Evolutionary conservation across 148 eudicot genomes (phyloP), one percentile per base, ranked within the genome.

Genomic region (Amaranthus palmeri): DNA sequence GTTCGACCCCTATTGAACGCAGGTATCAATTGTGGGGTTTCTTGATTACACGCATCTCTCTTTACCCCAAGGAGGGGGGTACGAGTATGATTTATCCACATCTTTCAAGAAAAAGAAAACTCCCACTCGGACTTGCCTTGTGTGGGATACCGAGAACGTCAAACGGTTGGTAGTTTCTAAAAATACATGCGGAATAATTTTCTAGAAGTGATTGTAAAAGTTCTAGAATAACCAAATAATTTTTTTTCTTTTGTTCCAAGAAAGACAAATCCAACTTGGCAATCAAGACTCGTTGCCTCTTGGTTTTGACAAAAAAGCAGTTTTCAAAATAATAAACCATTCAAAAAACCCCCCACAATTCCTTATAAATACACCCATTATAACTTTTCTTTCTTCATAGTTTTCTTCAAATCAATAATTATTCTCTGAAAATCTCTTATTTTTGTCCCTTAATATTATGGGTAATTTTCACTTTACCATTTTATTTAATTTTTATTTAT

Each of bases 241-340:
- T 1, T 2, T 15, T 49, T 54, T 61, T 69, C 74, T 69, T 69
- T 52, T 62, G 53, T 54, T 45, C 50, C 79, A 76, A 76, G 74
- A 70, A 76, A 76, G 69, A 70, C 53, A 61, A 15, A 13, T 55
- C 36, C 49, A 45, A 36, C 6, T 13, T 17, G 54, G 18, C 62
- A 52, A 65, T 47, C 54, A 2, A 47, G 40, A 53, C 49, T 65
- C 25, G 7, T 42, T 69, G 72, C 40, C 59, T 43, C 36, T 54
- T n/a, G 48, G 59, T 67, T 41, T 68, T 49, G 61, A 60, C 67
- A 51, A 75, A 49, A 60, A 72, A 75, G 59, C 72, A 49, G 45
- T 70, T 45, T 8, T 40, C 1, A 7, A 47, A 65, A 65, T 25
- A 25, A 25, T 25, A 25, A 25, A 25, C 36, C 36, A 25, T 25